Percentiles rank a stretch among this genome's conserved stretches.
Conservation (phyloP, 2,329 filamentous ascomycete genomes). For the Shiraia sp. region DNA sequence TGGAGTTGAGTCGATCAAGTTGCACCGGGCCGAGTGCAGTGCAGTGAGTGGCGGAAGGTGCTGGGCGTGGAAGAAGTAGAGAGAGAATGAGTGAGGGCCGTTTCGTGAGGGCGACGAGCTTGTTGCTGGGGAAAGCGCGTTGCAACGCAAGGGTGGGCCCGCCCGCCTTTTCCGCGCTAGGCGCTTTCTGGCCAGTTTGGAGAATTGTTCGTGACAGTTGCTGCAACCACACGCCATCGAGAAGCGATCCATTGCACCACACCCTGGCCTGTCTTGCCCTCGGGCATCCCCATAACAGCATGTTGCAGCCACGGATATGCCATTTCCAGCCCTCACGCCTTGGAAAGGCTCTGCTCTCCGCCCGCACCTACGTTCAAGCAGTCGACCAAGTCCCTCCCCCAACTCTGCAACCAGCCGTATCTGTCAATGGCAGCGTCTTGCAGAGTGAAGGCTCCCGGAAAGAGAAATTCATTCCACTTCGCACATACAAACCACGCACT, state of each 20-base stretch:
- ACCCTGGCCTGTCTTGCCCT: constrained; percentile 16
- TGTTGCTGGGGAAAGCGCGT: constrained; percentile 11
- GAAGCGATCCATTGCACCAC: constrained; percentile 24
- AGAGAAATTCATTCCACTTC: constrained; percentile 56
- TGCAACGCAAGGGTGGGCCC: constrained; percentile 14
- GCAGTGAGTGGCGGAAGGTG: constrained; percentile 9
- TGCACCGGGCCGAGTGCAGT: constrained; percentile 4
- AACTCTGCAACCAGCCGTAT: constrained; percentile 37
- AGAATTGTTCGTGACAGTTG: constrained; percentile 36
- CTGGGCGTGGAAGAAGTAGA: constrained; percentile 10
- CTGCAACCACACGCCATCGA: constrained; percentile 24
- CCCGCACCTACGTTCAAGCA: constrained; percentile 56
- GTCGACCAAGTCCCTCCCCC: constrained; percentile 42
- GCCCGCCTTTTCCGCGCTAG: constrained; percentile 20
- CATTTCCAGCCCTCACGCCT: constrained; percentile 55
- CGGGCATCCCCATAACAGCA: constrained; percentile 41
- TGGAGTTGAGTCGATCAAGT: constrained; percentile 2
- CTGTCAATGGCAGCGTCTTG: constrained; percentile 29
- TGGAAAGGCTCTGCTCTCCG: constrained; percentile 51
- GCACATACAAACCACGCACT: constrained; percentile 91
- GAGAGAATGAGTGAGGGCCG: constrained; percentile 5
- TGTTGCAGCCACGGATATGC: constrained; percentile 70
- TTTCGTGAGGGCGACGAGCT: constrained; percentile 20
- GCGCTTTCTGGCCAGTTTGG: constrained; percentile 25
- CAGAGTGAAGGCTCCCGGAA: constrained; percentile 32